Percentiles rank a stretch among this genome's conserved stretches.
Evolutionary conservation across 2,329 filamentous ascomycete species (phyloP).

Genomic region (Calcarisporium arbuscula): DNA sequence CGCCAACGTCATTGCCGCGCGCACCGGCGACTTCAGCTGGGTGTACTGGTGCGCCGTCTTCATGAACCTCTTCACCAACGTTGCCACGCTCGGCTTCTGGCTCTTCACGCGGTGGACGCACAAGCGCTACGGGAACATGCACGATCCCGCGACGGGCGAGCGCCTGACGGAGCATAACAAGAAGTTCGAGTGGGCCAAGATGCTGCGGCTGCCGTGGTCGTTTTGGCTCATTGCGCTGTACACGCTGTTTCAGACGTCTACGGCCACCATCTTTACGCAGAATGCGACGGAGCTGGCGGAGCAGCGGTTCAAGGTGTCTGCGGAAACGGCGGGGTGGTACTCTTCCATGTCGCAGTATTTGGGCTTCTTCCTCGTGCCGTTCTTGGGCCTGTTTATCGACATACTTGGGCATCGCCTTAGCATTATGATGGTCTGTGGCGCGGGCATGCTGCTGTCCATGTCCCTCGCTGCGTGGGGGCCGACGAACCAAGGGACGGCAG

Average conservation of each 20-base stretch:
- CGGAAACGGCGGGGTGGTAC: conserved; percentile 55
- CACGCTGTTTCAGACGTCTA: conserved; percentile 52
- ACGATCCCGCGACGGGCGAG: conserved; percentile 53
- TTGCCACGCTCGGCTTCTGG: conserved; percentile 46
- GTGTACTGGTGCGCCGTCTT: conserved; percentile 56
- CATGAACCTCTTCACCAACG: conserved; percentile 59
- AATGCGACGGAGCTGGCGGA: conserved; percentile 58
- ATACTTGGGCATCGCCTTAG: conserved; percentile 46
- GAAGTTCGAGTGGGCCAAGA: conserved; percentile 48
- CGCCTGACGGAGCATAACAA: conserved; percentile 53
- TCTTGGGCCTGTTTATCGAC: conserved; percentile 51
- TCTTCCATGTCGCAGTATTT: conserved; percentile 48
- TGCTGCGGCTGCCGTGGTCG: conserved; percentile 52
- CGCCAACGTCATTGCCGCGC: conserved; percentile 51
- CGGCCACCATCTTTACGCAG: conserved; percentile 45
- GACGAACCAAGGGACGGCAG: conserved; percentile 44
- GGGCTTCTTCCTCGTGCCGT: conserved; percentile 52
- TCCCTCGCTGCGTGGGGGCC: conserved; percentile 45
- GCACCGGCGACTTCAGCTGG: conserved; percentile 54
- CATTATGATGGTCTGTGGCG: conserved; percentile 46
- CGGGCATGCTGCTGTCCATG: conserved; percentile 47
- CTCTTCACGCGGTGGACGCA: conserved; percentile 48
- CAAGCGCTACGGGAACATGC: conserved; percentile 36
- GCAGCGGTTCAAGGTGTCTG: conserved; percentile 48
- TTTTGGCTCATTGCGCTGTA: conserved; percentile 52